Evolutionary conservation across 169 alveolate genomes (phyloP).

Genomic region (Plasmodium reichenowi): DNA sequence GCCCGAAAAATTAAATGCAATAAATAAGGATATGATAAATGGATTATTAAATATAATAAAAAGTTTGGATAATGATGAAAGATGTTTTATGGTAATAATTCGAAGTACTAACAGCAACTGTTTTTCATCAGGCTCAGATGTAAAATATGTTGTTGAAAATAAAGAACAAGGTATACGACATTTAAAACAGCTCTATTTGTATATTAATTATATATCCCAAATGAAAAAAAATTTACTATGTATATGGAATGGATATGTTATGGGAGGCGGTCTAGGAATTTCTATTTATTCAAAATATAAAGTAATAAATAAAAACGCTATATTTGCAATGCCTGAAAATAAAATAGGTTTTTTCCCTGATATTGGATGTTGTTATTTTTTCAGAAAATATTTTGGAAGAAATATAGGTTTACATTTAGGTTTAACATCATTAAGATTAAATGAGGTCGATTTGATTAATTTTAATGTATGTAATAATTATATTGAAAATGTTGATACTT

Average conservation of each 20-base stretch:
- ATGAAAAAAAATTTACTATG: constrained; percentile 52
- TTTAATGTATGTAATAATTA: constrained; percentile 54
- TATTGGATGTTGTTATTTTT: constrained; percentile 48
- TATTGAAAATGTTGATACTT: constrained; percentile 28
- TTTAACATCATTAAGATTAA: constrained; percentile 50
- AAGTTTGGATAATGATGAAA: constrained; percentile 56
- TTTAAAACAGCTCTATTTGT: constrained; percentile 65
- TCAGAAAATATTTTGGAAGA: constrained; percentile 62
- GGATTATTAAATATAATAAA: constrained; percentile 59
- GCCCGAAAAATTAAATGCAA: constrained; percentile 64
- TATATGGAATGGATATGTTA: constrained; percentile 70
- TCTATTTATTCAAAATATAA: constrained; percentile 55
- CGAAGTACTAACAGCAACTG: constrained; percentile 29
- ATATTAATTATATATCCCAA: constrained; percentile 39
- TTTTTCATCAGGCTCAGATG: constrained; percentile 70
- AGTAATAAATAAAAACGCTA: constrained; percentile 32
- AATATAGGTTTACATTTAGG: constrained; percentile 63
- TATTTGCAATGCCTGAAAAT: constrained; percentile 74
- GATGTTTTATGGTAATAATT: constrained; percentile 40
- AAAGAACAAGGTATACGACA: constrained; percentile 58
- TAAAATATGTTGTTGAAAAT: constrained; percentile 53
- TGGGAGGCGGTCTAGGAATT: constrained; percentile 75
- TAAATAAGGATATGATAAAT: constrained; percentile 67
- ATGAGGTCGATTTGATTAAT: constrained; percentile 51
- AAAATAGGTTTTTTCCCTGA: constrained; percentile 74